Evolutionary conservation across 192 early-diverging fungal genomes (phyloP), one percentile per base, ranked within the genome.

Genomic region (Spizellomyces punctatus): DNA sequence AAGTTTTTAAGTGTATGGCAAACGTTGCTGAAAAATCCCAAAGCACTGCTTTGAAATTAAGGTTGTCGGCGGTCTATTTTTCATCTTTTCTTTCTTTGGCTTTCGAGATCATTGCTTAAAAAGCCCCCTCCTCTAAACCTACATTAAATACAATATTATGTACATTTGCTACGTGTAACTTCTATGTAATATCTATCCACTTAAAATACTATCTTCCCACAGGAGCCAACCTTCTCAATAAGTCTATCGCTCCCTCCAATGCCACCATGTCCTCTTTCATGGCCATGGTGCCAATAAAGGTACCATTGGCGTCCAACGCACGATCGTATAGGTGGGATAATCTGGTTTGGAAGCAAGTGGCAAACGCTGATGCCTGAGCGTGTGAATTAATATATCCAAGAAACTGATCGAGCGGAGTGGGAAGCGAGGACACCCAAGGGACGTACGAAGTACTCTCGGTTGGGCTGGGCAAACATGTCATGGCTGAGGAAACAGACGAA

Each of bases 1-100:
- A 55, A 46, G 46, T 75, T 75, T 43, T 55, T 75, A n/a, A 56
- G 10, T 63, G 57, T 55, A 12, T 72, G 60, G 62, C 62, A 63
- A 19, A 57, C 27, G 48, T 42, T 65, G 21, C 63, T 72, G 62
- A 64, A 63, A 45, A 43, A 58, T 16, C 71, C 71, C 22, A 72
- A 64, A 47, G 52, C 46, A 58, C 63, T 72, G 10, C 52, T 68
- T n/a, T 68, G 43, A 63, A 36, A 36, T 36, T 36, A 36, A 0
- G 27, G 27, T 36, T 36, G 27, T 36, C 27, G 27, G 27, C 27
- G 27, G 27, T 36, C 27, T 36, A 36, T 36, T 36, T 36, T 36
- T 36, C 27, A 36, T 36, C n/a, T 36, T 36, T 36, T 36, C 27
- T 36, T 36, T 36, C 27, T 36, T 36, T n/a, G n/a, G 27, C 0